Percentiles rank a stretch among this genome's conserved stretches.
Evolutionary conservation across 768 basidiomycete species (phyloP).

Genomic region (Auriscalpium vulgare): DNA sequence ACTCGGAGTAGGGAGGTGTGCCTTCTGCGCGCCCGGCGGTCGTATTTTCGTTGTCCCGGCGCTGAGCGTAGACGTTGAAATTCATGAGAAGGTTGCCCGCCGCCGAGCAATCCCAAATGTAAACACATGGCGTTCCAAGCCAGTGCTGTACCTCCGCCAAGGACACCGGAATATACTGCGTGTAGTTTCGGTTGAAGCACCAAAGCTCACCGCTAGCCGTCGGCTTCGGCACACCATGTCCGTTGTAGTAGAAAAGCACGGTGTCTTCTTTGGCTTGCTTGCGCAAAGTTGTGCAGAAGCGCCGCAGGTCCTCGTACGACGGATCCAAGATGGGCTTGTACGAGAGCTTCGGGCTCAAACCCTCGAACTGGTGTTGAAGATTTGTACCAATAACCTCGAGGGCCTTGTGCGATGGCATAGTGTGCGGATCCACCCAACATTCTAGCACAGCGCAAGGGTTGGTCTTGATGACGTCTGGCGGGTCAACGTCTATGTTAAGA

Average conservation of each 20-base stretch:
- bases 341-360: slow-evolving; percentile 85
- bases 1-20: slow-evolving; percentile 69
- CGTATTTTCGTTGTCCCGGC: slow-evolving; percentile 60
- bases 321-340: slow-evolving; percentile 96
- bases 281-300: slow-evolving; percentile 75
- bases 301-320: slow-evolving; percentile 86
- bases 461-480: slow-evolving; percentile 96
- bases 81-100: slow-evolving; percentile 90
- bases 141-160: slow-evolving; percentile 89
- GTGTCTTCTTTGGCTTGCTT: slow-evolving; percentile 91
- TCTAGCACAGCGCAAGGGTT: slow-evolving; percentile 92
- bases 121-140: slow-evolving; percentile 92
- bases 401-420: slow-evolving; percentile 87
- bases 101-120: slow-evolving; percentile 99
- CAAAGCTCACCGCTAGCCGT: slow-evolving; percentile 94
- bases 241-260: slow-evolving; percentile 95
- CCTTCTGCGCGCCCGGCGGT: slow-evolving; percentile 50
- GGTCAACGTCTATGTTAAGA: slow-evolving; percentile 95
- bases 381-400: slow-evolving; percentile 91
- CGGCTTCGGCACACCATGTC: slow-evolving; percentile 96
- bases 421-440: slow-evolving; percentile 96
- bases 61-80: slow-evolving; percentile 74
- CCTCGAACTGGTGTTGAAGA: slow-evolving; percentile 92
- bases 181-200: slow-evolving; percentile 97
- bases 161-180: slow-evolving; percentile 96